A percentile compares a stretch with the other conserved stretches of the same genome.
phyloP scores from a whole-genome alignment of 352 stramenopile species.

The Phytophthora vignae region DNA sequence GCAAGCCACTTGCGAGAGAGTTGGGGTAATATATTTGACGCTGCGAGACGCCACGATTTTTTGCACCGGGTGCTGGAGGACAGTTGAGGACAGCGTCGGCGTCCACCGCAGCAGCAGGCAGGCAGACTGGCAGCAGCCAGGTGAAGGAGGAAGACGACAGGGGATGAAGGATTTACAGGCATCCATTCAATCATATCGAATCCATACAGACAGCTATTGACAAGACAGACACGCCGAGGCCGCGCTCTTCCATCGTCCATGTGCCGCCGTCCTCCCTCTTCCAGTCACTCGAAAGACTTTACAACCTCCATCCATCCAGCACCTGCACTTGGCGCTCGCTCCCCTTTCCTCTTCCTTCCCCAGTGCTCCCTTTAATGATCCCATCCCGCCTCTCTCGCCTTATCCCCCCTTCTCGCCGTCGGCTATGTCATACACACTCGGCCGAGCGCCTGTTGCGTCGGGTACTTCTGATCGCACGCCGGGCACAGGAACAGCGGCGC shows the following conservation, averaged over 20 bases:
- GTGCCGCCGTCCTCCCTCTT: slow-evolving; percentile 25
- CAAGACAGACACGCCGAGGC: slow-evolving; percentile 33
- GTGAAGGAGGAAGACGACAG: slow-evolving; percentile 38
- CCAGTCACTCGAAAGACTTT: slow-evolving; percentile 12
- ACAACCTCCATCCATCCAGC: neutral
- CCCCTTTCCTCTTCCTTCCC: slow-evolving; percentile 6
- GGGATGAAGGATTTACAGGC: slow-evolving; percentile 43
- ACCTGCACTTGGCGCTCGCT: neutral
- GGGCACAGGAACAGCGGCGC: slow-evolving; percentile 76
- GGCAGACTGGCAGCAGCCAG: slow-evolving; percentile 7
- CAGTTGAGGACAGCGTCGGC: neutral
- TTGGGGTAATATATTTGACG: slow-evolving; percentile 42
- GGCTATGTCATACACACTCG: slow-evolving; percentile 62
- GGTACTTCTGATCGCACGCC: slow-evolving; percentile 85
- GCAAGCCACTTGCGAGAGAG: slow-evolving; percentile 5
- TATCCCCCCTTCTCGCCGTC: slow-evolving; percentile 4
- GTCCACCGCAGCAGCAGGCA: neutral
- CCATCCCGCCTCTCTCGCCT: slow-evolving; percentile 15
- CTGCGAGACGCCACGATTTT: slow-evolving; percentile 7
- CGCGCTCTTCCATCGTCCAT: slow-evolving; percentile 34
- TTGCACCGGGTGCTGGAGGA: neutral
- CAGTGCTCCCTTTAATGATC: slow-evolving; percentile 19
- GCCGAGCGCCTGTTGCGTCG: slow-evolving; percentile 78
- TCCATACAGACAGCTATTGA: slow-evolving; percentile 48
- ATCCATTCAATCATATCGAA: slow-evolving; percentile 55